Base-by-base conservation (phyloP, 1,284 basidiomycete species). In the Leucoagaricus sp. region DNA sequence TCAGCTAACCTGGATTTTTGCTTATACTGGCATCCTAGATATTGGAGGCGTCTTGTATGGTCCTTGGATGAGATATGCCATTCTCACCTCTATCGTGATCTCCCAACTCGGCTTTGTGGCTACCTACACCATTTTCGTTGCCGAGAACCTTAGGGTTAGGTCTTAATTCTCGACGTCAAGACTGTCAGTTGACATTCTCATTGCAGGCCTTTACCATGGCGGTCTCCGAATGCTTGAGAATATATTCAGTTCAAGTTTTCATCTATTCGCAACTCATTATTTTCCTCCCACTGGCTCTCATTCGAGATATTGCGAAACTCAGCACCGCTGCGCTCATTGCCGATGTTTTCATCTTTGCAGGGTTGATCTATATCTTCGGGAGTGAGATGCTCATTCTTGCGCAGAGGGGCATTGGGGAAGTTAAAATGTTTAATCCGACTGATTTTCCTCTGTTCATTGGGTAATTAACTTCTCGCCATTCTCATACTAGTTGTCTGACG, bases 121-220 rank as follows among this genome's bases (percentile, higher is more conserved):
- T 31, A 95, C 94, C 5, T 98, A 98, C 75, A 94, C 89, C 15
- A 98, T 98, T 68, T 99, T 98, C 72, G 94, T 98, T 26, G 91
- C 96, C 1, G 86, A 97, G 73, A 97, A 96, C 69, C 81, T 98
- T 19, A 88, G 89, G 69, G 82, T 79, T 55, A 8, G 65, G 19
- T 52, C 29, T 10, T 49, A 19, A 1, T 50, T 19, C 41, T 13
- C 29, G n/a, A 8, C 48, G 40, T 36, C 45, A 3, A 13, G 26
- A 2, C 17, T 44, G 1, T 17, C 33, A 33, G 25, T 48, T 49
- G 48, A 57, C 21, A 21, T 34, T 13, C 19, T 26, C 23, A 36
- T 42, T 25, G 19, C 57, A 85, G 75, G 84, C 95, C 49, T 96
- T 99, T 71, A 82, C 96, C 41, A 74, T 91, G 58, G 94, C 91